phyloP scores from a whole-genome alignment of 805 yeast genomes.

The Priceomyces medius region DNA sequence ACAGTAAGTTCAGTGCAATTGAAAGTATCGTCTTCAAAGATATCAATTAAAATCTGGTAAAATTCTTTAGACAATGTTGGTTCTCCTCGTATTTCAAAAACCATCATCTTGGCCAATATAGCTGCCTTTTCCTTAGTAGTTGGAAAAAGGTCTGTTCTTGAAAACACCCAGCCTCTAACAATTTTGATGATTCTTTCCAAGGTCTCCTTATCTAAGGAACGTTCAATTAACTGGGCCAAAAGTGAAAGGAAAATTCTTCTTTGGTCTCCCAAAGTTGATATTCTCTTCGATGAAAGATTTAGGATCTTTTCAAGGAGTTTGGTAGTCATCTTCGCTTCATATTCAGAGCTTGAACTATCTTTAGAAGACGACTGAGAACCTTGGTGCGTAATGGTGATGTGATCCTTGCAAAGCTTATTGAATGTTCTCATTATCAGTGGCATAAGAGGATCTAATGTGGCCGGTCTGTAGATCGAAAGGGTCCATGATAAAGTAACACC shows the following conservation, averaged over 20 bases:
- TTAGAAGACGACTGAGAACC: conserved; percentile 36
- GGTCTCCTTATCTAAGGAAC: conserved; percentile 76
- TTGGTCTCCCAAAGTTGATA: conserved; percentile 88
- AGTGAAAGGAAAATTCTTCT: conserved; percentile 83
- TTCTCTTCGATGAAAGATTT: conserved; percentile 74
- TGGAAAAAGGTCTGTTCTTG: conserved; percentile 81
- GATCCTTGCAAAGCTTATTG: conserved; percentile 86
- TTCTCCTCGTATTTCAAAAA: conserved; percentile 86
- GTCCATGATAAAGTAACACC: conserved; percentile 85
- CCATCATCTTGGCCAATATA: conserved; percentile 87
- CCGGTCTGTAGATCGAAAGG: conserved; percentile 70
- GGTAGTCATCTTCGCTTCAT: conserved; percentile 79
- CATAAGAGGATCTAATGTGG: conserved; percentile 69
- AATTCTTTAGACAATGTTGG: conserved; percentile 72
- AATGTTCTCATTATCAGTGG: conserved; percentile 82
- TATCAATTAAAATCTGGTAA: conserved; percentile 81
- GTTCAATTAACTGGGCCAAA: conserved; percentile 85
- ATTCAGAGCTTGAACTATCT: conserved; percentile 45
- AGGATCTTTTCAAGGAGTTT: conserved; percentile 72
- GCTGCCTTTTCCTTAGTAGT: conserved; percentile 96
- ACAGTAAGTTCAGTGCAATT: conserved; percentile 87
- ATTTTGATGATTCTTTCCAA: conserved; percentile 71
- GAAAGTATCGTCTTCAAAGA: conserved; percentile 76
- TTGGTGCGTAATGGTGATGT: conserved; percentile 61
- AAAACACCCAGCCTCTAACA: conserved; percentile 88